Conservation (phyloP, 2,329 filamentous ascomycete genomes). For the Penicillium verrucosum region DNA sequence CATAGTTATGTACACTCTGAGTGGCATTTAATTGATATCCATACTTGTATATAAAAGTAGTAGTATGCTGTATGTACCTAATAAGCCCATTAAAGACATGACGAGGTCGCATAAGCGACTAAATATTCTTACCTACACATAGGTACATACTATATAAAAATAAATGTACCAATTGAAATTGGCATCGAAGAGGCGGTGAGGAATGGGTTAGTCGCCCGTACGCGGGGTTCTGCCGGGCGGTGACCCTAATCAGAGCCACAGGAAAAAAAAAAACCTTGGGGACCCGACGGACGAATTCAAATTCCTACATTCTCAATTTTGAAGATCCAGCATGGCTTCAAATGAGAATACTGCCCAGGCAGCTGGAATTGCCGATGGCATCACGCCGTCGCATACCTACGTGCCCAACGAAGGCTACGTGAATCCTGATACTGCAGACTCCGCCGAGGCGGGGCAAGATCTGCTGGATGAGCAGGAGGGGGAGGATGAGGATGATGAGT, state of each 20-base stretch:
- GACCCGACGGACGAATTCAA: conserved; percentile 5
- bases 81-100: too few relatives aligned
- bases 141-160: too few relatives aligned
- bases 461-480: conserved; percentile 40
- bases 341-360: conserved; percentile 18
- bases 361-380: conserved; percentile 42
- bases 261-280: conserved; percentile 25
- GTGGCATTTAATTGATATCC: too few relatives aligned
- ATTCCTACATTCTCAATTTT: conserved; percentile 6
- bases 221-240: conserved; percentile 41
- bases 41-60: too few relatives aligned
- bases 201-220: too few relatives aligned
- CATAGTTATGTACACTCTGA: too few relatives aligned
- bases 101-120: too few relatives aligned
- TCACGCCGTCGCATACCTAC: conserved; percentile 48
- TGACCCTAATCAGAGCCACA: conserved; percentile 23
- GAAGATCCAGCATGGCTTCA: conserved; percentile 25
- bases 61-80: too few relatives aligned
- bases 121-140: too few relatives aligned
- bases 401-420: conserved; percentile 50
- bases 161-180: too few relatives aligned
- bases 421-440: conserved; percentile 36
- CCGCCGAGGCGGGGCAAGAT: conserved; percentile 33
- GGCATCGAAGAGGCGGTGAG: too few relatives aligned
- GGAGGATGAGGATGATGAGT: conserved; percentile 55